Percentiles rank a stretch among this genome's conserved stretches.
These are phyloP conservation scores for Auricularia sp. DNA, from an alignment of 768 basidiomycete genomes.

Conservation along the genomic window DNA sequence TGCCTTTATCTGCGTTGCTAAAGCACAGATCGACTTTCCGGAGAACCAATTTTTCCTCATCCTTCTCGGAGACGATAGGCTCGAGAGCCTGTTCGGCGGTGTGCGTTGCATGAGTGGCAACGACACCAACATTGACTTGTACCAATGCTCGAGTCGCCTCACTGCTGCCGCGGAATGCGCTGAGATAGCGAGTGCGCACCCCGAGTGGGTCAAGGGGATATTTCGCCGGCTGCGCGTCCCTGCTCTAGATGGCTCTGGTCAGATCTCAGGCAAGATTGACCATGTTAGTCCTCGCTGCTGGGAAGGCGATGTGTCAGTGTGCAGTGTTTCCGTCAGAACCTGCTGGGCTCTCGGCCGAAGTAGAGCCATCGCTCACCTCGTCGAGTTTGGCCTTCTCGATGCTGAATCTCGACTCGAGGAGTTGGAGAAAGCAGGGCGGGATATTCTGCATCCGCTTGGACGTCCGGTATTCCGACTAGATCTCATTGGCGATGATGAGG, in stretches of 20 bases:
- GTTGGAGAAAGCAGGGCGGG: neutral
- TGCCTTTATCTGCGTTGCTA: slow-evolving; percentile 28
- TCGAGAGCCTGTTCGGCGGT: slow-evolving; percentile 22
- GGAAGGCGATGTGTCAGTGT: neutral
- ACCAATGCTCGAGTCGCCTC: slow-evolving; percentile 19
- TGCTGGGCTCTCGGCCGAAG: neutral
- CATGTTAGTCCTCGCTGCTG: neutral
- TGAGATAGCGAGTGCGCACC: slow-evolving; percentile 27
- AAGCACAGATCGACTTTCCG: slow-evolving; percentile 24
- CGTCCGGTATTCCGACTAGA: neutral
- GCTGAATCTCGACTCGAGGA: neutral
- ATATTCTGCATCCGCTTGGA: neutral
- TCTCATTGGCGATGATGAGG: neutral
- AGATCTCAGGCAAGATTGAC: neutral
- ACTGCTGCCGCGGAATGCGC: slow-evolving; percentile 23
- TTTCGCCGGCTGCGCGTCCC: slow-evolving; percentile 20
- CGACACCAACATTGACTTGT: slow-evolving; percentile 10
- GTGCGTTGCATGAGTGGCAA: slow-evolving; percentile 18
- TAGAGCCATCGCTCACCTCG: neutral
- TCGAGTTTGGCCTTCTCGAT: neutral
- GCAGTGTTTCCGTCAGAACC: neutral
- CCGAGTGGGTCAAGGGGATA: slow-evolving; percentile 26
- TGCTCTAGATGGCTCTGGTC: neutral
- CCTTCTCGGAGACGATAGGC: slow-evolving; percentile 27
- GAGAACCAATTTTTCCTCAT: slow-evolving; percentile 24